phyloP scores from a whole-genome alignment of 345 rosid species.

The Arabidopsis suecica region DNA sequence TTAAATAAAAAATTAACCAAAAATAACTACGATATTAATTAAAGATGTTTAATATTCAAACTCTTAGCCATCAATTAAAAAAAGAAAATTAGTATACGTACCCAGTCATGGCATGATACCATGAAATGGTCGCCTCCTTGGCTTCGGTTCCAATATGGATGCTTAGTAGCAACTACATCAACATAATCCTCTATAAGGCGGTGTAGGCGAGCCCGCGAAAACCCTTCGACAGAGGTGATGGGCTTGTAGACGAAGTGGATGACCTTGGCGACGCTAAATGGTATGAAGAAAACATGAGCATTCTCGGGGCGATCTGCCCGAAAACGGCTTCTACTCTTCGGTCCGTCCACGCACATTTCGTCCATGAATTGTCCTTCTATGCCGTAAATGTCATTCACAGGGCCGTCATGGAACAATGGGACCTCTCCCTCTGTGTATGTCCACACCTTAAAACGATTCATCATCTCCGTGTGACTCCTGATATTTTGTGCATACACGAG shows the following conservation, averaged over 20 bases:
- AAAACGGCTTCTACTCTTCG: constrained; percentile 44
- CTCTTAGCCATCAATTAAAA: neutral
- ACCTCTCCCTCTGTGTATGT: constrained; percentile 70
- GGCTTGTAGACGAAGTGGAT: constrained; percentile 58
- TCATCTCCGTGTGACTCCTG: constrained; percentile 81
- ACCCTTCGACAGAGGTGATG: constrained; percentile 45
- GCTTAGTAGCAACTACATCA: constrained; percentile 43
- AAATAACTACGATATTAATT: neutral
- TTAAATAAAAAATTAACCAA: neutral
- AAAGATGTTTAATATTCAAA: neutral
- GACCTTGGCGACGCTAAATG: constrained; percentile 63
- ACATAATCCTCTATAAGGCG: constrained; percentile 63
- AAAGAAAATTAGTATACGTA: constrained; percentile 27
- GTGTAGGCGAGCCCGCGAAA: constrained; percentile 57
- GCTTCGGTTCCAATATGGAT: constrained; percentile 67
- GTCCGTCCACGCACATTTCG: constrained; percentile 56
- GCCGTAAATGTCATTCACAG: constrained; percentile 62
- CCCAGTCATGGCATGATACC: constrained; percentile 84
- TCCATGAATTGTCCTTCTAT: constrained; percentile 77
- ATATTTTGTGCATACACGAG: neutral
- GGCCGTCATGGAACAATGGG: constrained; percentile 70
- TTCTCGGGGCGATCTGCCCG: constrained; percentile 50
- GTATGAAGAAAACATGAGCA: constrained; percentile 63
- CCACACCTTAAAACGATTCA: constrained; percentile 70
- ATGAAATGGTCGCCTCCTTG: constrained; percentile 70